These are phyloP conservation scores for Umbelopsis isabellina DNA, from an alignment of 192 early-diverging fungal species.

Conservation along the genomic window DNA sequence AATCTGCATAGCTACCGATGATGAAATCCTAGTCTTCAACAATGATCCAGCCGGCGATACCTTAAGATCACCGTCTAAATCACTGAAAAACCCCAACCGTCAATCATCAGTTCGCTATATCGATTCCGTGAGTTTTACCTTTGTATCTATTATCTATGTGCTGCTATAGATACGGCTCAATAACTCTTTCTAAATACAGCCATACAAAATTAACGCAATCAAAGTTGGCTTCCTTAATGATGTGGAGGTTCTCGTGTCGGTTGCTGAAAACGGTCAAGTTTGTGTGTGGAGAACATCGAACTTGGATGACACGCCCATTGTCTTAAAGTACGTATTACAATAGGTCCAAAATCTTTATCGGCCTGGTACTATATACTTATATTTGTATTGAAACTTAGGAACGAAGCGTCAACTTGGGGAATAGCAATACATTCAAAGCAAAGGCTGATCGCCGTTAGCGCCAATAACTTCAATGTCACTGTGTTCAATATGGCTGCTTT, in stretches of 20 bases:
- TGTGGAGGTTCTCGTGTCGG: constrained; percentile 58
- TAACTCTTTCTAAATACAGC: not conserved
- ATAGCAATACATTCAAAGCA: constrained; percentile 55
- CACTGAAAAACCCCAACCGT: constrained; percentile 31
- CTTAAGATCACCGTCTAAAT: constrained; percentile 21
- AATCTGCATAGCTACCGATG: constrained; percentile 31
- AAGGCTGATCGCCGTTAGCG: constrained; percentile 57
- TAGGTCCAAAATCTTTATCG: no score
- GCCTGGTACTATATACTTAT: not conserved
- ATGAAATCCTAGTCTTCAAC: constrained; percentile 36
- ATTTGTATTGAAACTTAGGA: constrained; percentile 20
- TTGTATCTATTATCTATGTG: not conserved
- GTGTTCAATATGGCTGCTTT: constrained; percentile 41
- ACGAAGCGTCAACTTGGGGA: constrained; percentile 58
- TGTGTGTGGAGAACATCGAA: constrained; percentile 53
- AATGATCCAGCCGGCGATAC: constrained; percentile 33
- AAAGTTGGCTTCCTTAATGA: constrained; percentile 52
- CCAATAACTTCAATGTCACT: constrained; percentile 50
- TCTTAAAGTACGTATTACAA: constrained; percentile 38
- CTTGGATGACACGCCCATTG: constrained; percentile 42
- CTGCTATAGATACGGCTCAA: not conserved
- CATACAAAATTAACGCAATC: constrained; percentile 59
- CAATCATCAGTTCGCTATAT: constrained; percentile 23
- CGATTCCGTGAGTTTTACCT: constrained; percentile 2
- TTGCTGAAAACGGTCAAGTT: constrained; percentile 57